Conservation (phyloP, 2,329 filamentous ascomycete species). For the Exserohilum turcica region DNA sequence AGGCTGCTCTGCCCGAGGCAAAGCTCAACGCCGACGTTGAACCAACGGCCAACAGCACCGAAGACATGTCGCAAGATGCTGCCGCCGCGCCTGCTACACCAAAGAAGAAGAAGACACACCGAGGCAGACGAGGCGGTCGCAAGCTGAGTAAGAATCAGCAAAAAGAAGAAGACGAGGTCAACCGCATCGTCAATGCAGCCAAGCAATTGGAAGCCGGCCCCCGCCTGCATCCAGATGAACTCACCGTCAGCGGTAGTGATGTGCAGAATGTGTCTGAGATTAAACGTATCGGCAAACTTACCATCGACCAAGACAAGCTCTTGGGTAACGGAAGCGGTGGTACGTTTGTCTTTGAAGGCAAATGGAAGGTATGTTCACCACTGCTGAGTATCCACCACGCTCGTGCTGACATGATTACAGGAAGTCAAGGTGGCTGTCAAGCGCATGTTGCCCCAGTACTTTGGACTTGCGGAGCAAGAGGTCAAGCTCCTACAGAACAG, state of each 20-base stretch:
- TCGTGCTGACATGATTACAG: constrained; percentile 27
- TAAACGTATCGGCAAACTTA: constrained; percentile 65
- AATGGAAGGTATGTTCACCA: constrained; percentile 67
- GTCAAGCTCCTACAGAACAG: constrained; percentile 89
- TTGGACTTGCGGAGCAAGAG: constrained; percentile 92
- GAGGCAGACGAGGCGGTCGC: constrained; percentile 55
- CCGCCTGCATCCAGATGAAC: constrained; percentile 47
- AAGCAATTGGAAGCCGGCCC: constrained; percentile 44
- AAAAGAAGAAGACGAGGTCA: constrained; percentile 45
- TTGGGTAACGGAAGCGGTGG: constrained; percentile 86
- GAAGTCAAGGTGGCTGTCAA: constrained; percentile 94
- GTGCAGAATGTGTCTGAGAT: constrained; percentile 55
- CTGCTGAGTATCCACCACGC: neutral
- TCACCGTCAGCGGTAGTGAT: constrained; percentile 50
- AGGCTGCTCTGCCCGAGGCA: constrained; percentile 11
- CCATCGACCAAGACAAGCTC: constrained; percentile 64
- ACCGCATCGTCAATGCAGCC: constrained; percentile 49
- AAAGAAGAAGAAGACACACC: constrained; percentile 57
- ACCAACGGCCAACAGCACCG: constrained; percentile 14
- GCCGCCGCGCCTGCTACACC: constrained; percentile 32
- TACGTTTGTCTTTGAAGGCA: constrained; percentile 95
- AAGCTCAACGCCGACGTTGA: constrained; percentile 16
- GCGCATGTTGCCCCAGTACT: constrained; percentile 94
- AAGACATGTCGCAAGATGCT: constrained; percentile 30
- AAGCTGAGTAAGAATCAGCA: constrained; percentile 52